Conservation (phyloP, 768 basidiomycete genomes). For the Leccinum arenicola region DNA sequence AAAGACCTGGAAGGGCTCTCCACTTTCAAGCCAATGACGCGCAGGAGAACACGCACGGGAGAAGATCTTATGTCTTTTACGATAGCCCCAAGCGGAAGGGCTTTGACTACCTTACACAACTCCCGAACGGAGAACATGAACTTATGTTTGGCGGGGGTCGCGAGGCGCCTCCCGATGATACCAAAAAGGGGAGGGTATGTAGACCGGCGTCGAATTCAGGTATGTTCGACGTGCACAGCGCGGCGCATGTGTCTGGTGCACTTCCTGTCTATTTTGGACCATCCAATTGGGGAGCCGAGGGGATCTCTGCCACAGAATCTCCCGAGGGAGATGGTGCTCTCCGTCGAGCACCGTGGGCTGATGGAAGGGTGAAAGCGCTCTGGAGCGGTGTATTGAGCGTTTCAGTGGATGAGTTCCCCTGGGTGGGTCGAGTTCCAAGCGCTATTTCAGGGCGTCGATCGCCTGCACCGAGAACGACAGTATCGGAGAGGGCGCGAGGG, state of each 20-base stretch:
- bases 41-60: constrained; percentile 29
- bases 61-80: constrained; percentile 59
- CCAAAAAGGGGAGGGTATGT: constrained; percentile 6
- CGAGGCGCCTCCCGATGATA: constrained; percentile 22
- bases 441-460: constrained; percentile 42
- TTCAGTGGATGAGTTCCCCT: constrained; percentile 61
- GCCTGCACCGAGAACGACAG: constrained; percentile 8
- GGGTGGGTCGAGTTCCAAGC: constrained; percentile 64
- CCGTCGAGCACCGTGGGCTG: constrained; percentile 30
- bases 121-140: constrained; percentile 41
- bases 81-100: constrained; percentile 35
- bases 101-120: constrained; percentile 72
- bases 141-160: constrained; percentile 71
- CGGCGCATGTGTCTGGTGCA: constrained; percentile 45
- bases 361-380: constrained; percentile 48
- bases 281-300: constrained; percentile 43
- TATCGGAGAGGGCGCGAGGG: constrained; percentile 8
- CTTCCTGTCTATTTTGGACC: constrained; percentile 54
- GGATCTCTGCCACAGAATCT: constrained; percentile 13
- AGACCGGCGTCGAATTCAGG: constrained; percentile 27
- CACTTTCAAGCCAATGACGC: constrained; percentile 9
- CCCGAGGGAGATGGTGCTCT: constrained; percentile 9
- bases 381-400: constrained; percentile 68
- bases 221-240: constrained; percentile 34
- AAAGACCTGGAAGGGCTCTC: constrained; percentile 46